Evolutionary conservation across 768 basidiomycete species (phyloP), one percentile per base, ranked within the genome.

Genomic region (Psilocybe sp.): DNA sequence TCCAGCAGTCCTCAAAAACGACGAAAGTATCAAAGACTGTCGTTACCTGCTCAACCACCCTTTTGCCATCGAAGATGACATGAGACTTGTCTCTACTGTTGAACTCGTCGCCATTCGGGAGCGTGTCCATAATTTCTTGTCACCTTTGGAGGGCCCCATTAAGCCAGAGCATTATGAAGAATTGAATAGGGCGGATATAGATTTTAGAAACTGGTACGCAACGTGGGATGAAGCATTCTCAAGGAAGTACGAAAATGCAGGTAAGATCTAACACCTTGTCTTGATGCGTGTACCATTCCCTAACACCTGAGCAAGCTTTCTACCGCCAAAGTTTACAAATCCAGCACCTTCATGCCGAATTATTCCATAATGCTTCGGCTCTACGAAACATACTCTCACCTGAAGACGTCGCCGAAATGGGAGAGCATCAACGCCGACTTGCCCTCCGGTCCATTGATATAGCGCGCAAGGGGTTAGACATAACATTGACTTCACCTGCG

Each of bases 71-170:
- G 86, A 92, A 60, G 93, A 96, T 56, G 94, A 98, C 60, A 93
- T 92, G 82, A 87, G 94, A 50, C 81, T 98, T 12, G 90, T 97
- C 11, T 95, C 94, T 3, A 95, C 92, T 2, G 92, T 98, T 20
- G 93, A 98, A 61, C 77, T 96, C 49, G 92, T 94, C 80, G 84
- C 84, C 28, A 81, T 96, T 54, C 83, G 94, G 52, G 94, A 96
- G 60, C 80, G 87, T 19, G 77, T 95, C 1, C 86, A 93, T 60
- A 89, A 94, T 63, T 80, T 84, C 14, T 70, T 97, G 38, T 81
- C 85, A n/a, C 86, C 89, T 14, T 80, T 82, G 38, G 90, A 95
- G 56, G 79, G 81, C 0, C 81, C 88, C 4, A 85, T 94, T 23
- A 67, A 65, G 52, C 85, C 89, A 23, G 77, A 78, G 44, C 88